Base-by-base conservation (phyloP, 805 yeast genomes). In the Suhomyces prunicola region DNA sequence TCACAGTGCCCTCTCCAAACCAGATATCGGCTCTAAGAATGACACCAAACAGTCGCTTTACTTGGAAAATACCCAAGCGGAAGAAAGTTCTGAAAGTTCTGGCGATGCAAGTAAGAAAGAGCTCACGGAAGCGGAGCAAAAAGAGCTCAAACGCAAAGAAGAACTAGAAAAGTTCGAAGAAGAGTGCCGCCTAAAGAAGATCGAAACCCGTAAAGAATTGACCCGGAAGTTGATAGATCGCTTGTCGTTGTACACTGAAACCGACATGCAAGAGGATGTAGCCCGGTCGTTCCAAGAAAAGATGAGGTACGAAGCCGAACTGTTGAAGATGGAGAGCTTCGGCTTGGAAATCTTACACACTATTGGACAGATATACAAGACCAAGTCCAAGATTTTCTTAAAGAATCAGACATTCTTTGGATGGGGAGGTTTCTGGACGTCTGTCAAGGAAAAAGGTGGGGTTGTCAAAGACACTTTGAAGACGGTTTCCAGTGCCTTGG, bases 271-370 rank as follows among this genome's bases (percentile, higher is more conserved):
- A 39, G 74, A 67, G 9, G 77, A 80, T 55, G 71, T 72, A n/a
- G 72, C 69, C 9, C 65, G 62, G 36, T 69, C 78, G 22, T 93
- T 90, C 67, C 72, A 78, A 54, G 77, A 76, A 52, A 86, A 88
- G 66, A 79, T 88, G 59, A 78, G 77, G 56, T 84, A 86, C 62
- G 98, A 94, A 68, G 96, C 96, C 13, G 94, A 92, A 64, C 75
- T 84, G 27, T 74, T 88, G 57, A 88, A 87, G 60, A 81, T 86
- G 83, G 94, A 88, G 67, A 87, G 93, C 22, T 88, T 88, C 69
- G 96, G 96, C n/a, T 69, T 87, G 31, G 91, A 88, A 63, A 87
- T 88, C 35, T 77, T 89, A 47, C 94, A 88, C 60, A 80, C 89
- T 0, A 80, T 88, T 51, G 96, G 94, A 23, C 78, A 81, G 50